Base-by-base conservation (phyloP, 2,329 filamentous ascomycete species). In the Fusarium tricinctum region DNA sequence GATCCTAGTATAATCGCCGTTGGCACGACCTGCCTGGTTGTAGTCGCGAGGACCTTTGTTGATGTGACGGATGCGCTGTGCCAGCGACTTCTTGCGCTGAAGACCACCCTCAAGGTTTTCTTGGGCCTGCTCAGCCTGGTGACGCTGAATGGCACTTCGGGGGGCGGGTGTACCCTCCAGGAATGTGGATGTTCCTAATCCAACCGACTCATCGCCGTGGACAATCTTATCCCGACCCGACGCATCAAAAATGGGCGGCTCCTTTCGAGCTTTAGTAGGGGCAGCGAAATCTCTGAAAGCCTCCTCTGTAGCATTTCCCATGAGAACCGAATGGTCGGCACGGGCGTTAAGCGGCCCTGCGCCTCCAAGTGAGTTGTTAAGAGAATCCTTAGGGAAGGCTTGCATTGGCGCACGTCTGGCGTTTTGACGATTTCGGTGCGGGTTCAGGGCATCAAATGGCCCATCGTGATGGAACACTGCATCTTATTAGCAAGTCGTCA, bases 401-500 rank as follows among this genome's bases (percentile, higher is more conserved):
- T 97, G 91, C 93, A 99, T 97, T 1, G 96, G 96, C 8, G 96
- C 94, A 55, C 92, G 89, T 63, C 90, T 89, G 74, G 91, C 90
- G 73, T 90, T 92, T 76, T 92, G 92, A 59, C 92, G 90, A 79
- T 98, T 99, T 69, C 96, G 92, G 78, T 97, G 92, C 6, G 96
- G 94, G 78, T 97, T 97, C 78, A 96, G 92, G 20, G 96, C 96
- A 79, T 99, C 96, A 74, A 97, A 99, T 6, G 96, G 96, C 1
- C 96, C 96, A 75, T 98, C 96, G 76, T 99, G 96, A 75, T 99
- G 96, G 81, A 98, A 97, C 71, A 97, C 94, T 97, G 10, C n/a
- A 47, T n/a, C 61, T 42, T 43, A 51, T 67, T 49, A 69, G 64
- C 26, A 60, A 33, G 22, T n/a, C 13, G 19, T 43, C 17, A 43